A percentile compares a stretch with the other conserved stretches of the same genome.
Evolutionary conservation across 2,329 filamentous ascomycete species (phyloP).

Genomic region (Stemphylium lycopersici): DNA sequence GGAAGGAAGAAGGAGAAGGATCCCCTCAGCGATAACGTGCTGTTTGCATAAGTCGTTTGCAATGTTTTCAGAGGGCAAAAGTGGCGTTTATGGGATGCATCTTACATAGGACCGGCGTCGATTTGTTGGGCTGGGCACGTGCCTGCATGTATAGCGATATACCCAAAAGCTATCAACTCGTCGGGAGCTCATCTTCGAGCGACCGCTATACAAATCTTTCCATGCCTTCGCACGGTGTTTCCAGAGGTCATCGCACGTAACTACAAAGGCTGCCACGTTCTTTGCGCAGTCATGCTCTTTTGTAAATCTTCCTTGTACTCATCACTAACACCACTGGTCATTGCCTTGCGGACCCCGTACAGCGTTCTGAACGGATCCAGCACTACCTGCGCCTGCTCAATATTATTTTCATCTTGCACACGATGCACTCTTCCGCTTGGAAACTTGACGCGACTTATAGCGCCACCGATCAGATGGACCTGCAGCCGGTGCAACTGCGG

Average conservation of each 20-base stretch:
- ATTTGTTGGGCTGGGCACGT: constrained; percentile 4
- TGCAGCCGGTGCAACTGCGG: constrained; percentile 33
- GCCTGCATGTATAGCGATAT: constrained; percentile 25
- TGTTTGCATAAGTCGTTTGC: constrained; percentile 68
- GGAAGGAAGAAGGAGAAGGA: constrained; percentile 67
- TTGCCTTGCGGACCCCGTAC: constrained; percentile 43
- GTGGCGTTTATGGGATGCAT: constrained; percentile 25
- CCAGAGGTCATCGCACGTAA: neutral
- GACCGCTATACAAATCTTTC: neutral
- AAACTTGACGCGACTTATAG: constrained; percentile 35
- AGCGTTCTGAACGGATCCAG: constrained; percentile 51
- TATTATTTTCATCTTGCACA: constrained; percentile 43
- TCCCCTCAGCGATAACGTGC: constrained; percentile 74
- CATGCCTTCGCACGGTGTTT: neutral
- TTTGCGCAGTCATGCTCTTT: constrained; percentile 38
- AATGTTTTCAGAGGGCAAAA: constrained; percentile 9
- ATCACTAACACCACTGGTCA: constrained; percentile 49
- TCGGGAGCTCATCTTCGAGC: constrained; percentile 12
- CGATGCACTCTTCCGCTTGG: constrained; percentile 42
- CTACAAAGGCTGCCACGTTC: constrained; percentile 2
- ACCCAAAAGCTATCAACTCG: constrained; percentile 30
- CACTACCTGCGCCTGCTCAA: constrained; percentile 49
- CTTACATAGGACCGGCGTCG: constrained; percentile 13
- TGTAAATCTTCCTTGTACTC: constrained; percentile 46
- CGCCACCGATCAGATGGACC: constrained; percentile 42